A percentile compares a stretch with the other conserved stretches of the same genome.
Evolutionary conservation across 2,329 filamentous ascomycete genomes (phyloP).

Genomic region (Penicillium sp.): DNA sequence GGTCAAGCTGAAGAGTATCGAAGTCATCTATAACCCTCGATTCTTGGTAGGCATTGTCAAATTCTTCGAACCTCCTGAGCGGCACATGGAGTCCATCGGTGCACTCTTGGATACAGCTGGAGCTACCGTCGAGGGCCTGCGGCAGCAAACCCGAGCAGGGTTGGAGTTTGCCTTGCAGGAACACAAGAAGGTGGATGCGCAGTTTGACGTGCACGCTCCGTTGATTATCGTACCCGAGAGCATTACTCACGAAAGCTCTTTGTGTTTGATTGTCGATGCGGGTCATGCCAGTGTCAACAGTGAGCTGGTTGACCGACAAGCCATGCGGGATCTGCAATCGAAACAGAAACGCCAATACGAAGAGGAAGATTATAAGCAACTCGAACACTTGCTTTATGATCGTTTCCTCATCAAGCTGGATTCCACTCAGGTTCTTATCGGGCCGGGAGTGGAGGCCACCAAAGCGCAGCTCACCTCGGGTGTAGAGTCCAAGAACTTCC

Average conservation of each 20-base stretch:
- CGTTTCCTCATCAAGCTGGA: conserved; percentile 89
- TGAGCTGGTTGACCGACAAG: conserved; percentile 86
- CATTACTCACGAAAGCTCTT: conserved; percentile 71
- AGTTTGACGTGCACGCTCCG: conserved; percentile 90
- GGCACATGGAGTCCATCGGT: conserved; percentile 97
- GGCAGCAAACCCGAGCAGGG: conserved; percentile 91
- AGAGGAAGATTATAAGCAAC: conserved; percentile 77
- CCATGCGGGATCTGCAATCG: conserved; percentile 79
- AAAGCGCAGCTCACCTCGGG: conserved; percentile 70
- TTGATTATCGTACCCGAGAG: conserved; percentile 95
- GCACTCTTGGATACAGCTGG: conserved; percentile 94
- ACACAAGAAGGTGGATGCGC: conserved; percentile 95
- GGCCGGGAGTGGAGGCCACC: conserved; percentile 84
- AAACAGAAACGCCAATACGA: conserved; percentile 86
- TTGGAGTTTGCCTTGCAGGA: conserved; percentile 95
- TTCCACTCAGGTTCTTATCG: conserved; percentile 91
- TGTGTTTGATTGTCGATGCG: conserved; percentile 90
- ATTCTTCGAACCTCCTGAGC: conserved; percentile 93
- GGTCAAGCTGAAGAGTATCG: conserved; percentile 87
- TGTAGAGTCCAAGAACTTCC: conserved; percentile 65
- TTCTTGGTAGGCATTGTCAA: conserved; percentile 86
- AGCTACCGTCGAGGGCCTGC: conserved; percentile 87
- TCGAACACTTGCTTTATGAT: conserved; percentile 96
- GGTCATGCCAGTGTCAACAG: conserved; percentile 94
- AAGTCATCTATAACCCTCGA: conserved; percentile 95